Evolutionary conservation across 2,329 filamentous ascomycete genomes (phyloP).

Genomic region (Periglandula ipomoeae): DNA sequence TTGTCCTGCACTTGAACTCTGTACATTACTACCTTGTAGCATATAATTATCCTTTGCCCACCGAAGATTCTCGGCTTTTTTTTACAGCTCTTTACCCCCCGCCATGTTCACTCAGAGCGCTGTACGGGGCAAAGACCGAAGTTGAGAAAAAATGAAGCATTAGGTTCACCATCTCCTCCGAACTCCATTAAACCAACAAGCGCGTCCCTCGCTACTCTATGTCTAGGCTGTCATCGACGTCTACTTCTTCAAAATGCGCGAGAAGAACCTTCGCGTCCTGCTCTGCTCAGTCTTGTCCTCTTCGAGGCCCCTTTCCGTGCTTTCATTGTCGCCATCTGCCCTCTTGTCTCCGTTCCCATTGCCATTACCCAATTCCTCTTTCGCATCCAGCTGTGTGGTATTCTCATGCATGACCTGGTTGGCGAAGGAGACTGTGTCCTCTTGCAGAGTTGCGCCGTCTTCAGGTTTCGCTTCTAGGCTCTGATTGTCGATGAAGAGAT

Average conservation of each 20-base stretch:
- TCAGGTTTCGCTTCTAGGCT: conserved; percentile 17
- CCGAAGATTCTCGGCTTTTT: too few relatives aligned
- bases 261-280: conserved; percentile 9
- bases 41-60: too few relatives aligned
- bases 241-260: conserved; percentile 9
- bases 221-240: not conserved
- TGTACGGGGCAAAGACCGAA: too few relatives aligned
- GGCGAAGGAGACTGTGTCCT: conserved; percentile 36
- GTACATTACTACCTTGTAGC: too few relatives aligned
- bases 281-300: not conserved
- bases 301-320: not conserved
- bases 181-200: not conserved
- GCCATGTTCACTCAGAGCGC: too few relatives aligned
- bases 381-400: conserved; percentile 39
- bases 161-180: too few relatives aligned
- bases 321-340: conserved; percentile 6
- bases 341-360: conserved; percentile 8
- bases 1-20: too few relatives aligned
- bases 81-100: too few relatives aligned
- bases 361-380: conserved; percentile 20
- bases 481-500: conserved; percentile 32
- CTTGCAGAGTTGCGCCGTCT: conserved; percentile 4
- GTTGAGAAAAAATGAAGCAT: too few relatives aligned
- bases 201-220: not conserved
- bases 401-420: conserved; percentile 45